Evolutionary conservation across 352 stramenopile species (phyloP), one percentile per base, ranked within the genome.

Genomic region (Globisporangium okanoganense): DNA sequence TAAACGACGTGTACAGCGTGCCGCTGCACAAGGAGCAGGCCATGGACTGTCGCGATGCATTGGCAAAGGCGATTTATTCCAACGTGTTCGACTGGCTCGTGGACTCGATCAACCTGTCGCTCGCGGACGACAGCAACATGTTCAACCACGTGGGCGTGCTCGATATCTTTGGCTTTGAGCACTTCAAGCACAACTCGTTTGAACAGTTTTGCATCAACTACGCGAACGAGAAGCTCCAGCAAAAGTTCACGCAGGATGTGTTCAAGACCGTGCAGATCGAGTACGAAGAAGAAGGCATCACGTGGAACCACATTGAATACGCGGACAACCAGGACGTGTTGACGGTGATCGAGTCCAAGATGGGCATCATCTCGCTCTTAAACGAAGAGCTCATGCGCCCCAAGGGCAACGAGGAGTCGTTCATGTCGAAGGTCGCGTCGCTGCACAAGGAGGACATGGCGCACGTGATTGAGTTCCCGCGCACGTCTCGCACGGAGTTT

Each of bases 141-240:
- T 47, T 77, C 53, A 87, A 94, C 61, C 80, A 92, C 43, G 94
- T 98, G 40, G 97, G 97, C 51, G 93, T 99, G 48, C 77, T 99
- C 55, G 97, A 99, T 88, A 99, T 99, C 67, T 99, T 99, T 67
- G 97, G 97, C 50, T 99, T 99, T 67, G 97, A 99, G 78, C 96
- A 97, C 70, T 99, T 99, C 77, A 96, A 96, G 63, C 85, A 94
- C 75, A 97, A 97, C 75, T 96, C 88, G 56, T 92, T 90, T 56
- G 83, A 92, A 59, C 83, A 92, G 56, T 89, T 92, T 31, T 87
- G 84, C 56, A 91, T 91, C 74, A 91, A 91, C 75, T 90, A 90
- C 43, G 81, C 81, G 12, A 90, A 90, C 67, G 82, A 92, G 53
- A 90, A 91, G 68, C 72, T 92, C 20, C 82, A 92, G 67, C 82